These are phyloP conservation scores for Gypsophila paniculata DNA, from an alignment of 179 eudicot genomes.

Conservation along the genomic window DNA sequence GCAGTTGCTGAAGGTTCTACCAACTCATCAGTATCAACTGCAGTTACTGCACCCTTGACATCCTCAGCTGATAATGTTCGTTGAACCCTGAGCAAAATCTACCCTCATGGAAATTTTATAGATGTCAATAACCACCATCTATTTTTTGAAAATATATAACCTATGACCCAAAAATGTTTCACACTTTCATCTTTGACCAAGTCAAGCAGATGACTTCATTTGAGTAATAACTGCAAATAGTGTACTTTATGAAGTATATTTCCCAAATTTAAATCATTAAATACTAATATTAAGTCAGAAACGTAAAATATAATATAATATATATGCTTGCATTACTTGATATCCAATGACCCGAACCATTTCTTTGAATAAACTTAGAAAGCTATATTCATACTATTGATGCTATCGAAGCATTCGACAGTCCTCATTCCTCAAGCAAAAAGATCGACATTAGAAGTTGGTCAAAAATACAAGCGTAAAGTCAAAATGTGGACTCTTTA, in stretches of 20 bases:
- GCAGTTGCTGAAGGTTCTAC: slow-evolving; percentile 49
- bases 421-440: too few relatives aligned
- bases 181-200: background rate
- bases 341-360: too few relatives aligned
- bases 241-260: background rate
- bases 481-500: too few relatives aligned
- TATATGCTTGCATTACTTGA: too few relatives aligned
- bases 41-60: slow-evolving; percentile 29
- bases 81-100: slow-evolving; percentile 86
- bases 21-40: slow-evolving; percentile 32
- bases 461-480: too few relatives aligned
- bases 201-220: background rate
- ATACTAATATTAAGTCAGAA: background rate
- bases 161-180: too few relatives aligned
- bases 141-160: too few relatives aligned
- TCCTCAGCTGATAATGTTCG: slow-evolving; percentile 45
- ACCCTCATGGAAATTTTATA: slow-evolving; percentile 32
- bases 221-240: background rate
- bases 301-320: too few relatives aligned
- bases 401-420: too few relatives aligned
- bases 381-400: too few relatives aligned
- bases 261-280: background rate
- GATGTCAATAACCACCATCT: background rate
- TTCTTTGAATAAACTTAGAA: too few relatives aligned
- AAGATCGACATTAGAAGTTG: too few relatives aligned